Percentiles rank a stretch among this genome's conserved stretches.
These are phyloP conservation scores for Phytophthora pluvialis DNA, from an alignment of 352 stramenopile species.

Conservation along the genomic window DNA sequence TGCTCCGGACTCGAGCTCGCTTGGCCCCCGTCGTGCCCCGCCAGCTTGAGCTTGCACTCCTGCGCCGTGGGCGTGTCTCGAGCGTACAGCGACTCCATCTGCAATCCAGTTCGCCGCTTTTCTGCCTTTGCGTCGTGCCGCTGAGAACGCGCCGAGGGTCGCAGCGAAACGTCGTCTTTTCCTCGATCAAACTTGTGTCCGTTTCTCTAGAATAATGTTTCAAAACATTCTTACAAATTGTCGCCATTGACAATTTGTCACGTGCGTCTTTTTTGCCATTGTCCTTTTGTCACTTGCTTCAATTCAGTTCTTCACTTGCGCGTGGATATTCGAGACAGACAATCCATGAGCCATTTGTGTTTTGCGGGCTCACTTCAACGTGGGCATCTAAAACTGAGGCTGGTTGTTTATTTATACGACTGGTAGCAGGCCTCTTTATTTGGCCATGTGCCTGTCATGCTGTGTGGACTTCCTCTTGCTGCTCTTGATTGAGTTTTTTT, in stretches of 20 bases:
- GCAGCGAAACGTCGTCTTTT: constrained; percentile 31
- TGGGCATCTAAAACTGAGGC: neutral
- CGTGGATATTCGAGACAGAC: no score
- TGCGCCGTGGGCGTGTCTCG: constrained; percentile 36
- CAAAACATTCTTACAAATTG: no score
- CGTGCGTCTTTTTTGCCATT: no score
- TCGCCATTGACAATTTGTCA: no score
- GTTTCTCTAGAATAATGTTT: neutral
- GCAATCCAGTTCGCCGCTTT: no score
- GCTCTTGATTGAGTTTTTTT: constrained; percentile 11
- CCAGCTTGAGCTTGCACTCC: constrained; percentile 27
- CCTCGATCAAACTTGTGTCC: neutral
- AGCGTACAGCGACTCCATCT: constrained; percentile 45
- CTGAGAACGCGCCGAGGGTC: constrained; percentile 3
- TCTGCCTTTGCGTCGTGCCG: no score
- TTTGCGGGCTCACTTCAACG: no score
- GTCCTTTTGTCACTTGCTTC: no score
- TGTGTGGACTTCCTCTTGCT: neutral
- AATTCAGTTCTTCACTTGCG: no score
- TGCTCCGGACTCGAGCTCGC: constrained; percentile 4
- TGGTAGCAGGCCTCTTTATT: neutral
- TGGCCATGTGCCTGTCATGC: constrained; percentile 10
- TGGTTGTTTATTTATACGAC: constrained; percentile 26
- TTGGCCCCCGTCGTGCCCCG: constrained; percentile 7
- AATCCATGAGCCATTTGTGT: no score